Base-by-base conservation (phyloP, 768 basidiomycete species). In the Auricularia heimuer region DNA sequence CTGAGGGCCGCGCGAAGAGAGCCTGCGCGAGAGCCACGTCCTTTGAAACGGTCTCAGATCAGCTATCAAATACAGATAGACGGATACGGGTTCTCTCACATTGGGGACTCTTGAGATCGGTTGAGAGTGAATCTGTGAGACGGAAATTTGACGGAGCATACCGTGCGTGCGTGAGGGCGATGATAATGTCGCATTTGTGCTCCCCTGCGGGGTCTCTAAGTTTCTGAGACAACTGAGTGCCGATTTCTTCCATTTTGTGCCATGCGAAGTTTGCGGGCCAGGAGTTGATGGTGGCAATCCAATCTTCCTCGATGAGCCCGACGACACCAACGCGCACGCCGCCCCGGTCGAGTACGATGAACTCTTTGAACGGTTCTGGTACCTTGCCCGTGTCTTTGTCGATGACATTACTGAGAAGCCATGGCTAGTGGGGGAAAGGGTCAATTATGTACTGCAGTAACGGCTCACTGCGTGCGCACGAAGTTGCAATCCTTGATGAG, bases 301-400 rank as follows among this genome's bases (percentile, higher is more conserved):
- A 96, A 70, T 90, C 90, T 94, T 89, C 80, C 74, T 97, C 94
- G 0, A 94, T 89, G 0, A 97, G 81, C 2, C 94, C 94, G 58
- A 97, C 88, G 35, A 95, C 72, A 3, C 94, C 94, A 58, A 95
- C 79, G 56, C 82, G 83, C 2, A 90, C 64, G 1, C 89, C 56
- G 10, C 80, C 81, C 33, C 87, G 79, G 69, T 94, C 89, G 10
- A 93, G 71, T 4, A 94, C 78, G 44, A 80, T 73, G 71, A 82
- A 92, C 66, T 86, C 82, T 34, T 81, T 75, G 3, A 95, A 72
- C 60, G 77, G 75, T 58, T 83, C 79, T 0, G 94, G 94, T 51
- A 85, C 81, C 16, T 75, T 72, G 6, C 81, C 82, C 1, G 90
- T 94, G 6, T 76, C 76, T 14, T 76, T 80, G 70, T 94, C 89